Evolutionary conservation across 305 asterid species (phyloP).

Genomic region (Coffea humblotiana): DNA sequence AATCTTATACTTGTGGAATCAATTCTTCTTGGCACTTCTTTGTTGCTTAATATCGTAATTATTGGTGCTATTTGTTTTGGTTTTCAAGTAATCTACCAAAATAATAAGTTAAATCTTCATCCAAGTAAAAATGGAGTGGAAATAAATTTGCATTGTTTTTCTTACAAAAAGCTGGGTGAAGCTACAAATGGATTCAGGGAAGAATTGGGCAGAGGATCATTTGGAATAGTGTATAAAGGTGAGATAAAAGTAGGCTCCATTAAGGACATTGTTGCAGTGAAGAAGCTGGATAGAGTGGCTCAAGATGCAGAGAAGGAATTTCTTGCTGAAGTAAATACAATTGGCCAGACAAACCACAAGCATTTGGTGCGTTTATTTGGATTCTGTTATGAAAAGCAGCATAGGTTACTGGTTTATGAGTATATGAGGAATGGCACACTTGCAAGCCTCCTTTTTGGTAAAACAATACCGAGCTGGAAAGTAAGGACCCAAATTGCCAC

Average conservation of each 20-base stretch:
- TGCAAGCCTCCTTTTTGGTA: constrained; percentile 37
- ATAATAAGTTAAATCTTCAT: background rate
- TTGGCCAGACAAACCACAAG: constrained; percentile 59
- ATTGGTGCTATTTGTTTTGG: constrained; percentile 31
- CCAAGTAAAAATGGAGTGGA: background rate
- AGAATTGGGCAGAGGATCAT: constrained; percentile 31
- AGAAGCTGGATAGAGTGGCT: constrained; percentile 24
- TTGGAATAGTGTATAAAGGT: constrained; percentile 30
- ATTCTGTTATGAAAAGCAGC: constrained; percentile 54
- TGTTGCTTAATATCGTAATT: constrained; percentile 35
- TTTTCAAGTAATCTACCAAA: constrained; percentile 29
- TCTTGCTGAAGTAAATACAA: constrained; percentile 33
- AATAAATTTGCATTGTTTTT: constrained; percentile 20
- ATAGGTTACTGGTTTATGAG: constrained; percentile 53
- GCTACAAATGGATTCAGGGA: constrained; percentile 31
- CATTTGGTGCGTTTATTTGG: constrained; percentile 56
- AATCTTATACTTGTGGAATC: constrained; percentile 32
- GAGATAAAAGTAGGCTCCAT: background rate
- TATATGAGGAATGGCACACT: constrained; percentile 54
- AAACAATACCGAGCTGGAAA: constrained; percentile 39
- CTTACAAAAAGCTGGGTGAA: constrained; percentile 21
- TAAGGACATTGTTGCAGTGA: constrained; percentile 21
- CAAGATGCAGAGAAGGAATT: constrained; percentile 28
- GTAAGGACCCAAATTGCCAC: constrained; percentile 36
- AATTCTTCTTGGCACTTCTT: constrained; percentile 50